These are phyloP conservation scores for Trametes gibbosa DNA, from an alignment of 768 basidiomycete species.

Conservation along the genomic window DNA sequence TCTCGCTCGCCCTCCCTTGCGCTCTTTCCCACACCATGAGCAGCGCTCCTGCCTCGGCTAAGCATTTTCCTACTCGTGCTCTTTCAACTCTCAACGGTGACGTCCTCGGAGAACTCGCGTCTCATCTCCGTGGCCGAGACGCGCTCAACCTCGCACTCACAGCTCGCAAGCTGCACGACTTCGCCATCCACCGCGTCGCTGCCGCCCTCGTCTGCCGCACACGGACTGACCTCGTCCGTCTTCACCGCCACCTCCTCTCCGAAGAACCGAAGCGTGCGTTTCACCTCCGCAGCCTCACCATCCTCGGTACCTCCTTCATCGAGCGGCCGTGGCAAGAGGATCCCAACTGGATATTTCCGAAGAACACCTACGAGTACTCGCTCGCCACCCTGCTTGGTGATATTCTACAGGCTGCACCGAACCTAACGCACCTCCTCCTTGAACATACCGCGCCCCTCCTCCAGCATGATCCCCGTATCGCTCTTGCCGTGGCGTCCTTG, in stretches of 20 bases:
- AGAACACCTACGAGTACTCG: constrained; percentile 13
- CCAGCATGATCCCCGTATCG: constrained; percentile 8
- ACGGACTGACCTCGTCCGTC: neutral
- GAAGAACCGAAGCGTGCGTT: constrained; percentile 3
- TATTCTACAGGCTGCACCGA: constrained; percentile 2
- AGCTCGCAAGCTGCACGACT: constrained; percentile 6
- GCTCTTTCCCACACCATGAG: neutral
- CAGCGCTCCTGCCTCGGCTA: neutral
- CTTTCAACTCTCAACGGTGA: constrained; percentile 7
- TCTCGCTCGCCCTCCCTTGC: neutral
- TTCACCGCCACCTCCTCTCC: neutral
- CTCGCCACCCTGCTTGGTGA: constrained; percentile 7
- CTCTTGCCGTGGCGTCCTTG: constrained; percentile 4
- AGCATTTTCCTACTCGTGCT: neutral
- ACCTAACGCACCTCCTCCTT: constrained; percentile 3
- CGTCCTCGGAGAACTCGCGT: constrained; percentile 1
- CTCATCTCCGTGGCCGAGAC: constrained; percentile 5
- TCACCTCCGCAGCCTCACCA: constrained; percentile 10
- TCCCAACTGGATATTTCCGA: constrained; percentile 12
- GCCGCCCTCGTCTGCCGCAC: constrained; percentile 9
- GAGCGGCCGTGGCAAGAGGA: constrained; percentile 15
- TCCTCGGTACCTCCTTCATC: constrained; percentile 6
- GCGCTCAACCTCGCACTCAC: constrained; percentile 13
- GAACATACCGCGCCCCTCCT: constrained; percentile 4
- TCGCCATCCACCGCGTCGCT: constrained; percentile 5